Base-by-base conservation (phyloP, 2,329 filamentous ascomycete species). In the Didymella pomorum region DNA sequence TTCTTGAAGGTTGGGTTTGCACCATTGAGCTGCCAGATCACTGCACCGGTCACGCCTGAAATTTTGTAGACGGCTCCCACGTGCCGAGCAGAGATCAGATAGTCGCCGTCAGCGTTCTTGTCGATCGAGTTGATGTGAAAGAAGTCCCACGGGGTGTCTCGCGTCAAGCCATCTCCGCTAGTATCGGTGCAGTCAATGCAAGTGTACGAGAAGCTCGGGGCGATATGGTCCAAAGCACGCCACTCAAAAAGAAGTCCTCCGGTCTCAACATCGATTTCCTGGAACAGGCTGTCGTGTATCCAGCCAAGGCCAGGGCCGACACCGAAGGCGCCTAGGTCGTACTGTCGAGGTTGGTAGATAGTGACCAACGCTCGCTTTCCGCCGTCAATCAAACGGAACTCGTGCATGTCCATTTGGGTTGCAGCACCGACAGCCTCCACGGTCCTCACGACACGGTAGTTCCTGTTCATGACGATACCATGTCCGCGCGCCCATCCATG, bases 281-380 rank as follows among this genome's bases (percentile, higher is more conserved):
- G 35, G 35, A 39, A 20, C n/a, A 63, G 78, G 79, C 72, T 74
- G 57, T 81, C 78, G 56, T 76, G 73, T 8, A 80, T 71, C 67
- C 76, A 80, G 11, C 77, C 76, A 37, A 72, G 57, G n/a, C 63
- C 64, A 16, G 65, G 52, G 41, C 69, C 67, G 29, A 78, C 58
- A 25, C 74, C 78, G 6, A 79, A 69, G 16, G 68, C 63, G n/a
- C 63, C 66, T 69, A 39, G 35, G 8, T 39, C 35, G 35, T 39
- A 71, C 11, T 72, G 67, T 6, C 72, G 68, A 7, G 75, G 55
- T 12, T 78, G 69, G 45, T 81, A 80, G n/a, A 77, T 69, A 0
- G 75, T 76, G 1, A 53, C 25, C 39, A 53, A 25, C 21, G 55
- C 55, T 43, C 44, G 43, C 49, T 20, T 52, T 52, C 49, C 49